Evolutionary conservation across 2,329 filamentous ascomycete species (phyloP), one percentile per base, ranked within the genome.

Genomic region (Aspergillus sp.): DNA sequence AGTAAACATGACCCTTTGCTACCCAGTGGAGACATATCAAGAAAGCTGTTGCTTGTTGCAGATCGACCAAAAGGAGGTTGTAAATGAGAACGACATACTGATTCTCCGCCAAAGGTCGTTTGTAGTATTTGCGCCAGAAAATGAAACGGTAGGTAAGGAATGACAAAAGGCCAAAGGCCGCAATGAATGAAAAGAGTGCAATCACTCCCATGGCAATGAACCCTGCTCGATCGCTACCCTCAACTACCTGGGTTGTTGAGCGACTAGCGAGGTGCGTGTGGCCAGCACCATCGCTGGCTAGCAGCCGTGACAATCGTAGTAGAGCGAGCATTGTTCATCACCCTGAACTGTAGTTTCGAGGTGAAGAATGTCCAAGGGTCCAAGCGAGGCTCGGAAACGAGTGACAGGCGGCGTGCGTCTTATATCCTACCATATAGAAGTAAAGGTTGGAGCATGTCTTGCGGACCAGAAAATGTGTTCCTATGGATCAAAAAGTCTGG

Each of bases 41-140:
- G 62, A 83, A 83, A 0, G 79, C 78, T 15, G 81, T 70, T 0
- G 80, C 75, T 68, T 83, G 81, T 61, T 81, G 78, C 15, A 83
- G 67, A 68, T 83, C 81, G n/a, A 79, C 79, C 4, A 83, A 65
- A 5, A 83, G 73, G 6, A 83, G 73, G 60, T 83, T 82, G 70
- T 81, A 83, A 65, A 83, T 82, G 50, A 83, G 75, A 19, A 83
- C 71, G 44, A 83, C 75, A 55, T 81, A 83, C 71, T 84, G 81
- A 64, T 84, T 84, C 66, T 81, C 77, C 17, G 78, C 78, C 38
- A 83, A 77, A 48, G 80, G 79, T 60, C 76, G 72, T 56, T 77
- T 78, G 64, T 82, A 81, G 62, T 81, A 78, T 58, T 72, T 76
- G 38, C 77, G 71, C 81, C 81, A 83, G 62, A 77, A 78, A 30